These are phyloP conservation scores for Ascochyta rabiei DNA, from an alignment of 2,329 filamentous ascomycete genomes.

Conservation along the genomic window DNA sequence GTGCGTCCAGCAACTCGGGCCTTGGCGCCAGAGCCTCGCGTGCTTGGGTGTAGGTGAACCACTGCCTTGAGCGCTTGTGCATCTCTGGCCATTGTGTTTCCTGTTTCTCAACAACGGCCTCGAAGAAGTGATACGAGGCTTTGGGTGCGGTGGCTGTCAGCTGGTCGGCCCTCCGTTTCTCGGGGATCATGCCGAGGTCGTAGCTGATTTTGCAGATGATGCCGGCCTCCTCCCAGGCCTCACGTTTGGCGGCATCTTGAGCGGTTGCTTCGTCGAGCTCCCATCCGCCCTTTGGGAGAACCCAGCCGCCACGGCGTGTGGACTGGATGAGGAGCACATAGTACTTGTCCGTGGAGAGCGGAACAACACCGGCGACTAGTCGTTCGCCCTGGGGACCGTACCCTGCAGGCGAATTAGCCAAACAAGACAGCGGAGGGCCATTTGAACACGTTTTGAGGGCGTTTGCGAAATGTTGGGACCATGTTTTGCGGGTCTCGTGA, in stretches of 20 bases:
- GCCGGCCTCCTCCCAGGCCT: conserved; percentile 98
- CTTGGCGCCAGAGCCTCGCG: conserved; percentile 74
- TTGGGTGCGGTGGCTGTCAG: conserved; percentile 70
- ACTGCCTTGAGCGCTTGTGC: conserved; percentile 87
- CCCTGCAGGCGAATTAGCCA: conserved; percentile 60
- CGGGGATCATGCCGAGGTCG: conserved; percentile 84
- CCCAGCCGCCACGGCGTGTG: conserved; percentile 89
- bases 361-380: conserved; percentile 92
- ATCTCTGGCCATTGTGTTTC: conserved; percentile 90
- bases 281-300: conserved; percentile 97
- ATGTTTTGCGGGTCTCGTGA: conserved; percentile 24
- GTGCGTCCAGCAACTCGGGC: conserved; percentile 86
- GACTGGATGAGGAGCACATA: conserved; percentile 94
- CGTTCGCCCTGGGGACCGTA: conserved; percentile 93
- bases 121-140: conserved; percentile 79
- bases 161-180: conserved; percentile 68
- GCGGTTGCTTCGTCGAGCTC: conserved; percentile 90
- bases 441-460: background rate
- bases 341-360: conserved; percentile 82
- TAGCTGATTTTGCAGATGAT: conserved; percentile 83
- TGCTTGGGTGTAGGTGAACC: conserved; percentile 88
- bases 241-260: conserved; percentile 80
- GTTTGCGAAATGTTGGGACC: conserved; percentile 19
- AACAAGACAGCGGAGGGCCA: conserved; percentile 5
- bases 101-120: conserved; percentile 86